Percentiles rank a stretch among this genome's conserved stretches.
Conservation (phyloP, 2,329 filamentous ascomycete genomes). For the Monosporascus sp. region DNA sequence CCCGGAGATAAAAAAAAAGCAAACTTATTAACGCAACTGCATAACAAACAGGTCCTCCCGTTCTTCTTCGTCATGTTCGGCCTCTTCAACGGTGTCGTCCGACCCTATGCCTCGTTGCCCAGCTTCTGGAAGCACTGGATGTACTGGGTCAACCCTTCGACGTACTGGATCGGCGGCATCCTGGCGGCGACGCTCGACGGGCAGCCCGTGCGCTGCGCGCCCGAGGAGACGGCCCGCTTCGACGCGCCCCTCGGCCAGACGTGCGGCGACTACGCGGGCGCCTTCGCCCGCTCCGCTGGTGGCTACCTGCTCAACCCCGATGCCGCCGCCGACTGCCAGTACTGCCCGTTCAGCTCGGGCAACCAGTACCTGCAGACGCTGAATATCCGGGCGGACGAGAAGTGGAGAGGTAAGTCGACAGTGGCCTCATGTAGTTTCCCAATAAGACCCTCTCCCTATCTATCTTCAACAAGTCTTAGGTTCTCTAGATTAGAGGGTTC, state of each 20-base stretch:
- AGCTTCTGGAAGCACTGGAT: slow-evolving; percentile 71
- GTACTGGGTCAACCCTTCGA: slow-evolving; percentile 64
- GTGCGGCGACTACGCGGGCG: slow-evolving; percentile 58
- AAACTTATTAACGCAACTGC: not conserved
- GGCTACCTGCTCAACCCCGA: slow-evolving; percentile 62
- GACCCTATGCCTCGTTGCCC: slow-evolving; percentile 59
- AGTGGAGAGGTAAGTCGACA: slow-evolving; percentile 53
- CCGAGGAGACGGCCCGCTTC: slow-evolving; percentile 38
- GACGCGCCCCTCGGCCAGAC: slow-evolving; percentile 59
- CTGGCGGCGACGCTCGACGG: slow-evolving; percentile 56
- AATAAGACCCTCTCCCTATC: not conserved
- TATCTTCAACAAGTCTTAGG: not conserved
- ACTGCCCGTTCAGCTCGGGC: slow-evolving; percentile 56
- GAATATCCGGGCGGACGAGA: slow-evolving; percentile 47
- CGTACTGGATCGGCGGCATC: slow-evolving; percentile 68
- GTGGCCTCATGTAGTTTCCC: no score
- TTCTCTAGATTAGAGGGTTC: no score
- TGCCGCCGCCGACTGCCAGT: slow-evolving; percentile 57
- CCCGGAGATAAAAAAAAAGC: not conserved
- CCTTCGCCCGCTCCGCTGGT: slow-evolving; percentile 45
- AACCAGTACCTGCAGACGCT: slow-evolving; percentile 59
- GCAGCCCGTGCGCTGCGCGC: slow-evolving; percentile 42
- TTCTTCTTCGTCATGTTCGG: slow-evolving; percentile 79
- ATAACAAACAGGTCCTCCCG: slow-evolving; percentile 48
- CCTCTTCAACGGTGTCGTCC: slow-evolving; percentile 72